These are phyloP conservation scores for Jimgerdemannia flammicorona DNA, from an alignment of 192 early-diverging fungal species.

Conservation along the genomic window DNA sequence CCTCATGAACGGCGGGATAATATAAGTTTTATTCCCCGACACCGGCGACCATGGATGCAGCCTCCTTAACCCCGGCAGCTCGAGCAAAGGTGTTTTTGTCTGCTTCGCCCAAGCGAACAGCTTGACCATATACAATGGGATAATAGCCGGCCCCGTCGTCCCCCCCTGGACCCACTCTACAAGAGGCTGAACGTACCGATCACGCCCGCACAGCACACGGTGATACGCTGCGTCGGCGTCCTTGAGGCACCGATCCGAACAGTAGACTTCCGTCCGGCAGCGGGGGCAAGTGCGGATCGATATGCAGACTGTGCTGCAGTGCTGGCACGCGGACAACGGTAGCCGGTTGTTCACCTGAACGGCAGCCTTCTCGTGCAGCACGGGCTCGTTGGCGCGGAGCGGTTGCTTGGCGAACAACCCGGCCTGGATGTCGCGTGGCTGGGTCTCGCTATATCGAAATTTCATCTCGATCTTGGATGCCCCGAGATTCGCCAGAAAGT, in stretches of 20 bases:
- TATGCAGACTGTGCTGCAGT: background rate
- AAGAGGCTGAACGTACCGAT: background rate
- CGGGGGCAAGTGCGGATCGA: background rate
- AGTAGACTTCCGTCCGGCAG: background rate
- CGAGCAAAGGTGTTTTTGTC: background rate
- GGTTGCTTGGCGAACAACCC: background rate
- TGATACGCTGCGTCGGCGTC: background rate
- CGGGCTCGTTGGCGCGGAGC: background rate
- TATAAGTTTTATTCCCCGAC: background rate
- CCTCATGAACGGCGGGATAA: background rate
- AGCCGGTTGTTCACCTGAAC: background rate
- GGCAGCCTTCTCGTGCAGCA: background rate
- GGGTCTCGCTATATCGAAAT: background rate
- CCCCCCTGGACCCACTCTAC: background rate
- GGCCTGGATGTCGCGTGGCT: background rate
- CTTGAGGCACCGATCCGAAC: background rate
- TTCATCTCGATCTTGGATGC: background rate
- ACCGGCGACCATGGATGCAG: background rate
- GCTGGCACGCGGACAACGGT: background rate
- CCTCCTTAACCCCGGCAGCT: background rate
- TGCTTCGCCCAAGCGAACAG: background rate
- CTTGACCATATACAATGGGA: background rate
- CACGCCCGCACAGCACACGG: background rate
- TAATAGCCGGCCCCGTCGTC: background rate
- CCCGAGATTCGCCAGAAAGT: background rate